Base-by-base conservation (phyloP, 2,329 filamentous ascomycete species). In the Ascochyta pisi region DNA sequence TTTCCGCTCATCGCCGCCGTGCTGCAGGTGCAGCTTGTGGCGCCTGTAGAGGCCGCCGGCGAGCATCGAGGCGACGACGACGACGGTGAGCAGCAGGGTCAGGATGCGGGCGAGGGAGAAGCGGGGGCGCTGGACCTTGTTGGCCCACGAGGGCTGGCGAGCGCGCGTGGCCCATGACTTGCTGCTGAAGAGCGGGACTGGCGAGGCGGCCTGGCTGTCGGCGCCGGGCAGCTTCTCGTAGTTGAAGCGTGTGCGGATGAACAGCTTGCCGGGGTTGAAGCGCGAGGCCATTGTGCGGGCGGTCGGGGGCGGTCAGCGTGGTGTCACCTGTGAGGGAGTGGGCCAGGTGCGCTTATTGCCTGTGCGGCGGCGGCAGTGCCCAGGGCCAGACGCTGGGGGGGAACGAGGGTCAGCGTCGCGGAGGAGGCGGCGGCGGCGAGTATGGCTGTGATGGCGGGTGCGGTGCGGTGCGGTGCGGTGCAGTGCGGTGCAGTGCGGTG, bases 191-290 rank as follows among this genome's bases (percentile, higher is more conserved):
- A 74, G 71, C 51, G 75, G 74, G 43, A 74, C 69, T 15, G 75
- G 74, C 37, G 75, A 77, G n/a, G 68, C 66, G 61, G 62, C 65
- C 67, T 77, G 74, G 67, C 71, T 76, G 54, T 79, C 77, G 58
- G 66, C 70, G 57, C 70, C 73, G 42, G 78, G 78, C 52, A 82
- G 63, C 66, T 76, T 76, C 63, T 81, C 78, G 70, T 82, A 81
- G 57, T 73, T 73, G 73, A 79, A 78, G 67, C 71, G 73, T 53
- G 74, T 75, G 56, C 73, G 69, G 53, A 76, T 71, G 62, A 81
- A 74, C 61, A 81, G 68, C 59, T 79, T 79, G 57, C 78, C 70
- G 23, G 79, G 79, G 57, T 80, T 79, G 62, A 76, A 76, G 61
- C 79, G 72, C 60, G 69, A 67, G 50, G 69, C 69, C 70, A 73